Conservation (phyloP, 1,284 basidiomycete species). For the Apiotrichum laibachii region DNA sequence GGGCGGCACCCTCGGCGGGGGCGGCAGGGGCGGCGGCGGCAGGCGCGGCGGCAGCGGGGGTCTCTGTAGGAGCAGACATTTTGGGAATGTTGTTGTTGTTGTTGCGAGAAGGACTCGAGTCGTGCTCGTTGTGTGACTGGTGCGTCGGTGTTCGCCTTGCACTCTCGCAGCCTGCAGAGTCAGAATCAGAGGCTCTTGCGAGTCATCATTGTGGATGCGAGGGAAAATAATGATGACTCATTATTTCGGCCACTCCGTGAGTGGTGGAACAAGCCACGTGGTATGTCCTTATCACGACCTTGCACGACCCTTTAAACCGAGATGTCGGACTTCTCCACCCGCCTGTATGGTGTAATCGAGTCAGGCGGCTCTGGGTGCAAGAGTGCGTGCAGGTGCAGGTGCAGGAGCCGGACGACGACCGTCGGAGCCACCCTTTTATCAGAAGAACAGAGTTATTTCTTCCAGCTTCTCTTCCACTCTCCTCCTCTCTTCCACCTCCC, state of each 20-base stretch:
- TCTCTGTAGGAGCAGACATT: constrained; percentile 28
- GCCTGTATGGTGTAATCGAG: background rate
- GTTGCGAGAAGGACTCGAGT: background rate
- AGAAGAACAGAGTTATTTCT: background rate
- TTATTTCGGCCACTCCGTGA: background rate
- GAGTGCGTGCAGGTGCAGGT: background rate
- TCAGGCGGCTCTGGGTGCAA: background rate
- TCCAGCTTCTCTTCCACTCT: background rate
- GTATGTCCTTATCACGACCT: background rate
- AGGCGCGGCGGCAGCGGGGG: constrained; percentile 13
- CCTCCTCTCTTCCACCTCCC: background rate
- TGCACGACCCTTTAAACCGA: background rate
- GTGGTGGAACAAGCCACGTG: background rate
- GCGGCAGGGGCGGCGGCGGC: constrained; percentile 11
- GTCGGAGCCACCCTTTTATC: background rate
- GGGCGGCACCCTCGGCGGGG: constrained; percentile 19
- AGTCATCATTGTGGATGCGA: background rate
- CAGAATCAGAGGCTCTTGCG: too few species aligned
- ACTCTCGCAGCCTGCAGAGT: too few species aligned
- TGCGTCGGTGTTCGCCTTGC: too few species aligned
- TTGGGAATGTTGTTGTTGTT: background rate
- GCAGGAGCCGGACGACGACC: background rate
- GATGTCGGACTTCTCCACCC: background rate
- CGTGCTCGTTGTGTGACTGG: too few species aligned
- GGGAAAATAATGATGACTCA: background rate